Percentiles rank a stretch among this genome's conserved stretches.
Evolutionary conservation across 1,284 basidiomycete genomes (phyloP).

Genomic region (Heterobasidion irregulare): DNA sequence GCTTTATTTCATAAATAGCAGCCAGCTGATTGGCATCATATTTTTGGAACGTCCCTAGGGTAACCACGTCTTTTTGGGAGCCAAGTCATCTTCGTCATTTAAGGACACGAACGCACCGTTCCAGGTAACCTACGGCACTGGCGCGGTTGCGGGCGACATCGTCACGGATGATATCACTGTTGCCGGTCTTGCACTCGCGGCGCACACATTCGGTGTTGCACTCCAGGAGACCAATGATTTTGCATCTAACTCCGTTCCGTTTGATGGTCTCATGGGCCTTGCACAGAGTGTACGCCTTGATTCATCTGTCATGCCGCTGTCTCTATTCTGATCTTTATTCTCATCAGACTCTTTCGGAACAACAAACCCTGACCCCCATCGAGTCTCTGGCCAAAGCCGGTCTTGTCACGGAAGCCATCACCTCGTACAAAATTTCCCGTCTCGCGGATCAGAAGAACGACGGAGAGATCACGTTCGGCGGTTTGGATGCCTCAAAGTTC

Average conservation of each 20-base stretch:
- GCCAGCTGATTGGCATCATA: background rate
- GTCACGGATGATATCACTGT: conserved; percentile 62
- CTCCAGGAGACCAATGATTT: conserved; percentile 60
- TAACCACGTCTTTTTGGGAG: conserved; percentile 63
- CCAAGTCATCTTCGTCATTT: conserved; percentile 60
- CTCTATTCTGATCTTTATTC: background rate
- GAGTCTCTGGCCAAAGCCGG: conserved; percentile 61
- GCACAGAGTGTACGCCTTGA: conserved; percentile 51
- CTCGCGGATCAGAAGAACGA: conserved; percentile 67
- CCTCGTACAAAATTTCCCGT: conserved; percentile 77
- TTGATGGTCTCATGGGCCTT: conserved; percentile 83
- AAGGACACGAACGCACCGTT: conserved; percentile 46
- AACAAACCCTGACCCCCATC: conserved; percentile 62
- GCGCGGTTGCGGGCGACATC: conserved; percentile 59
- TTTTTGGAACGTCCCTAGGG: conserved; percentile 23
- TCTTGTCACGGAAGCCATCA: conserved; percentile 60
- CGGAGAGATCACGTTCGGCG: conserved; percentile 78
- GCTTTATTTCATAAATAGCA: background rate
- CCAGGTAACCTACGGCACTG: conserved; percentile 72
- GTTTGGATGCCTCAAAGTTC: conserved; percentile 67
- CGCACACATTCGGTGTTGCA: conserved; percentile 71
- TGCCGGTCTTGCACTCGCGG: conserved; percentile 53
- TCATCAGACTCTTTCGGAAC: conserved; percentile 50
- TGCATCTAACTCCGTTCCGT: conserved; percentile 39
- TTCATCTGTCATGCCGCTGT: background rate